Evolutionary conservation across 768 basidiomycete genomes (phyloP).

Genomic region (Leccinum boreale): DNA sequence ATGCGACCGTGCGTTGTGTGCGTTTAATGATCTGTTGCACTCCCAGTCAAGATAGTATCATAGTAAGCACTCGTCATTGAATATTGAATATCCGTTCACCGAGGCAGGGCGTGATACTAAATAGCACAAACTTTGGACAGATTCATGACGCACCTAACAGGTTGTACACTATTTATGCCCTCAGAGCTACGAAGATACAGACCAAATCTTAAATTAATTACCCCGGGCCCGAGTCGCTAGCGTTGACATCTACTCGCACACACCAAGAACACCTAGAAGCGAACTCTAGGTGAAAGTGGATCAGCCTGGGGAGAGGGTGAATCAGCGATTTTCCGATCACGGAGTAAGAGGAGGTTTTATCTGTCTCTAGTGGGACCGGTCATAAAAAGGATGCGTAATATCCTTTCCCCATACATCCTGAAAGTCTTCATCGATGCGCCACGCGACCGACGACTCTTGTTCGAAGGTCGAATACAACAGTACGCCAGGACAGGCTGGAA

Average conservation of each 20-base stretch:
- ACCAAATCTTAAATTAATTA: background rate
- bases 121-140: background rate
- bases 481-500: constrained; percentile 51
- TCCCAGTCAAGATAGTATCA: background rate
- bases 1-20: background rate
- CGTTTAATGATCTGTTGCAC: background rate
- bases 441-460: constrained; percentile 41
- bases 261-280: background rate
- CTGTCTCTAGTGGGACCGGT: background rate
- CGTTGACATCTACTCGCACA: background rate
- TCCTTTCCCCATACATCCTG: constrained; percentile 46
- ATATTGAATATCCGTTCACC: background rate
- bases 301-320: background rate
- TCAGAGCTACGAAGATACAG: background rate
- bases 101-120: background rate
- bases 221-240: background rate
- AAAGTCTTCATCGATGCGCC: constrained; percentile 52
- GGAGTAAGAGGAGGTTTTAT: background rate
- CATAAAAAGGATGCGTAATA: background rate
- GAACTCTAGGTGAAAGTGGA: background rate
- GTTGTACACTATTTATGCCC: background rate
- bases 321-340: background rate
- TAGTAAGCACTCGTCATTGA: background rate
- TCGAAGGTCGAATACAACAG: background rate
- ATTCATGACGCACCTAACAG: background rate